Percentiles rank a stretch among this genome's conserved stretches.
These are phyloP conservation scores for Rhynchospora pubera DNA, from an alignment of 176 grass and related monocot species.

Conservation along the genomic window DNA sequence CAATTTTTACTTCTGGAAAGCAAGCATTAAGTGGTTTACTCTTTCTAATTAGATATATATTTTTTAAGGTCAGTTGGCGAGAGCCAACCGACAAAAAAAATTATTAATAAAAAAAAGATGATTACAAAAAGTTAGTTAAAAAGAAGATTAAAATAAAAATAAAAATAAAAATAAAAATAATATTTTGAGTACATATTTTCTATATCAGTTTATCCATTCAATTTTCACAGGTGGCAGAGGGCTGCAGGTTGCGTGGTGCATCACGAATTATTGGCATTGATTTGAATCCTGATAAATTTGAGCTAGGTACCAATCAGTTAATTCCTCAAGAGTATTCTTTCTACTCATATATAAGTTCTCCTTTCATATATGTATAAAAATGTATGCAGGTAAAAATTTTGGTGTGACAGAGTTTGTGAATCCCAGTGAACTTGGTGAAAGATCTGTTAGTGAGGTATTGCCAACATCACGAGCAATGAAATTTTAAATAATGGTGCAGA, in stretches of 20 bases:
- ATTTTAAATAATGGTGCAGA: neutral
- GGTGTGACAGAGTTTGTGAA: constrained; percentile 49
- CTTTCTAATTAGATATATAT: neutral
- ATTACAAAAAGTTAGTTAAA: no score
- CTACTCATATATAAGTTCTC: neutral
- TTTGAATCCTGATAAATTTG: constrained; percentile 43
- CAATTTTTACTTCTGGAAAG: neutral
- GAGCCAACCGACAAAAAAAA: no score
- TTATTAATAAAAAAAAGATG: no score
- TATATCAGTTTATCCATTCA: neutral
- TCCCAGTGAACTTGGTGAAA: constrained; percentile 31
- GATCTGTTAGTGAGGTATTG: constrained; percentile 31
- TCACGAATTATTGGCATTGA: constrained; percentile 53
- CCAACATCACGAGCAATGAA: neutral
- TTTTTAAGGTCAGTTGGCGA: no score
- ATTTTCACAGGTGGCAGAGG: constrained; percentile 43
- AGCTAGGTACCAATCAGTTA: constrained; percentile 20
- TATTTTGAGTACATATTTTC: neutral
- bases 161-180: no score
- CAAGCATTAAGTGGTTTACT: neutral
- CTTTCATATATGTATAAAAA: neutral
- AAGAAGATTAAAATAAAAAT: no score
- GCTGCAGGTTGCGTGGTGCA: constrained; percentile 48
- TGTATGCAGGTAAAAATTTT: constrained; percentile 29
- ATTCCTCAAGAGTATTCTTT: neutral